These are phyloP conservation scores for Typha latifolia DNA, from an alignment of 176 grass and related monocot species.

Conservation along the genomic window DNA sequence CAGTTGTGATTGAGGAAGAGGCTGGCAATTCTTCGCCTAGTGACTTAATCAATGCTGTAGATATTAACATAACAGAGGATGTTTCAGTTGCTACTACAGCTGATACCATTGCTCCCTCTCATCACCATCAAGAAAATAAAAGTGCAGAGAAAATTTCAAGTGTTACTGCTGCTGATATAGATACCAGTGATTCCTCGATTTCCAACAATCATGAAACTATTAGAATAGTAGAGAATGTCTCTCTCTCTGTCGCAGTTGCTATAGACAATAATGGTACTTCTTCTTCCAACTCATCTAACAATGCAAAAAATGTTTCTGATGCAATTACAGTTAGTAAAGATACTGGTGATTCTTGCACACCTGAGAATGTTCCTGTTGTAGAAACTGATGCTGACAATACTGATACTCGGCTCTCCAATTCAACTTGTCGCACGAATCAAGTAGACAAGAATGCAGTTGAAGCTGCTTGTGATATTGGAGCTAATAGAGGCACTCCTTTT, in stretches of 20 bases:
- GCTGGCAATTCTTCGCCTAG: too few relatives aligned
- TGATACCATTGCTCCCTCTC: too few relatives aligned
- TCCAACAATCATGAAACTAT: constrained; percentile 14
- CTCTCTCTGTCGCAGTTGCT: not conserved
- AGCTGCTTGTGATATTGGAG: constrained; percentile 6
- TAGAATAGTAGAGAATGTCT: constrained; percentile 11
- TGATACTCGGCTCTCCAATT: not conserved
- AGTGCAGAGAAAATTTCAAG: too few relatives aligned
- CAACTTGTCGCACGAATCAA: not conserved
- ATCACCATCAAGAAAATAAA: too few relatives aligned
- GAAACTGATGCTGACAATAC: not conserved
- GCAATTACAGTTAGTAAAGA: not conserved
- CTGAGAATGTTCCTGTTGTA: constrained; percentile 1
- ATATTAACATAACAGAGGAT: constrained; percentile 16
- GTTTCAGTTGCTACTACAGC: constrained; percentile 21
- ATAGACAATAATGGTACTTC: not conserved
- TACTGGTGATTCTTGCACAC: constrained; percentile 1
- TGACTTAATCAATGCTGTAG: not conserved
- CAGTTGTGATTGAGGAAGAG: too few relatives aligned
- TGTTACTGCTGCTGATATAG: not conserved
- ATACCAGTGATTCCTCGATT: constrained; percentile 26
- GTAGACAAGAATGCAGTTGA: not conserved
- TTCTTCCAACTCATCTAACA: not conserved
- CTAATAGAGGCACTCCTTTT: not conserved
- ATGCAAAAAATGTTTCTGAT: constrained; percentile 3